Evolutionary conservation across 306 rosid genomes (phyloP), one percentile per base, ranked within the genome.

Genomic region (Ziziphus jujuba): DNA sequence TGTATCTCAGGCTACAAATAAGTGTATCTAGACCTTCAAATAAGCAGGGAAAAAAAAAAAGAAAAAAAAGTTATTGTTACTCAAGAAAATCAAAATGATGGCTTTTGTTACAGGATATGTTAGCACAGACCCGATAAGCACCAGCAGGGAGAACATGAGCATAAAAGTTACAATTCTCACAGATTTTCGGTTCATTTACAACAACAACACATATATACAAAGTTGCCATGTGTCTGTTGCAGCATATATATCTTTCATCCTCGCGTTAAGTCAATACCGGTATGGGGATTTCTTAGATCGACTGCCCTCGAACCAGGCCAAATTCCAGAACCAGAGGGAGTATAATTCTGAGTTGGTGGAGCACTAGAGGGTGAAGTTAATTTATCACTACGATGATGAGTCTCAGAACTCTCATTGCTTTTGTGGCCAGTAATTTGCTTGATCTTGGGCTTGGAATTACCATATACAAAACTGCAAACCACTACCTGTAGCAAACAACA

Each of bases 261-360:
- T 8, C 95, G 95, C 52, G 74, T 95, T 89, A 90, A 77, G 85
- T 95, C 99, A 55, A 95, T 88, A 66, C 99, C 97, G 0, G 89
- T 84, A 75, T 87, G 87, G 55, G 85, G 77, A 53, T 78, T 80
- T 79, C 87, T 78, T 75, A 78, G 44, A 62, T 85, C 96, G 13
- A 55, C 74, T 0, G 81, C 75, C 66, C 84, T 82, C 10, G 92
- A 63, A 33, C 85, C 91, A 2, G 86, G 86, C 97, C 99, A 90
- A 56, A 76, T 55, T 61, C 84, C 81, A 28, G 82, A 43, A 8
- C 81, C 40, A 4, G 95, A 78, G 13, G 84, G 82, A 25, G 58
- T 61, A 79, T 85, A 95, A 79, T 72, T 75, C 75, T 88, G 91
- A 54, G 83, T 21, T 35, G 89, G 75, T 0, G 84, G 84, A 63